These are phyloP conservation scores for Hyaloscypha bicolor DNA, from an alignment of 495 filamentous ascomycete genomes.

Conservation along the genomic window DNA sequence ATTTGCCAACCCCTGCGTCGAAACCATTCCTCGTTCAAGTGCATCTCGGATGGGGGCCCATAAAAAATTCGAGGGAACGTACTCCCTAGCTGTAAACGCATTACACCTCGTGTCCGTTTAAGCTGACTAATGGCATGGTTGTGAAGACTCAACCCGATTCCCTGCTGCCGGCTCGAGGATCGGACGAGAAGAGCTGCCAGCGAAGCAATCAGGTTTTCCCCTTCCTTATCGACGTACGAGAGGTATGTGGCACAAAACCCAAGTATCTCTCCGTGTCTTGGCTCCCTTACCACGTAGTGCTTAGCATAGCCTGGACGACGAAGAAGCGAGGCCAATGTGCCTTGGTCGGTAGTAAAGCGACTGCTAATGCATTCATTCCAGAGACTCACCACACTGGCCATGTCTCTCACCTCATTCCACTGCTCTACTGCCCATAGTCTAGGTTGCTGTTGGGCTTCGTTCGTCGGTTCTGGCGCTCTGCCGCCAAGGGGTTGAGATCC, in stretches of 20 bases:
- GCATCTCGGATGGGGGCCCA: slow-evolving; percentile 48
- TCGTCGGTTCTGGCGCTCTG: slow-evolving; percentile 19
- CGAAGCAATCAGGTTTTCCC: slow-evolving; percentile 58
- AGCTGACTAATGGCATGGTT: slow-evolving; percentile 55
- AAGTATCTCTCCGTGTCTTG: slow-evolving; percentile 49
- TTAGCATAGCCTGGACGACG: slow-evolving; percentile 61
- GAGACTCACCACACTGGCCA: slow-evolving; percentile 44
- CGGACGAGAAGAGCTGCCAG: slow-evolving; percentile 60
- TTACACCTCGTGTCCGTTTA: slow-evolving; percentile 53
- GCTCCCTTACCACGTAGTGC: slow-evolving; percentile 62
- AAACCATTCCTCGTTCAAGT: slow-evolving; percentile 59
- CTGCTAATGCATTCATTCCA: slow-evolving; percentile 53
- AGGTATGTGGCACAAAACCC: slow-evolving; percentile 65
- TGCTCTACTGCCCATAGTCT: slow-evolving; percentile 47
- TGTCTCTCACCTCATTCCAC: slow-evolving; percentile 47
- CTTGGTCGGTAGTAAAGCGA: slow-evolving; percentile 45
- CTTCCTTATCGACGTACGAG: slow-evolving; percentile 53
- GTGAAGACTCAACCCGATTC: slow-evolving; percentile 60
- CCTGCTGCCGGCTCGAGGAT: slow-evolving; percentile 51
- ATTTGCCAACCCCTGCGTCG: slow-evolving; percentile 58
- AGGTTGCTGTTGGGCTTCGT: slow-evolving; percentile 18
- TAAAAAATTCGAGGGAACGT: slow-evolving; percentile 63
- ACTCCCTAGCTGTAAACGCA: slow-evolving; percentile 59
- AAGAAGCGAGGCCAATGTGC: slow-evolving; percentile 54
- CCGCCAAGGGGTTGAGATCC: slow-evolving; percentile 12